Base-by-base conservation (phyloP, 2,329 filamentous ascomycete species). In the Penicillium occitanis region DNA sequence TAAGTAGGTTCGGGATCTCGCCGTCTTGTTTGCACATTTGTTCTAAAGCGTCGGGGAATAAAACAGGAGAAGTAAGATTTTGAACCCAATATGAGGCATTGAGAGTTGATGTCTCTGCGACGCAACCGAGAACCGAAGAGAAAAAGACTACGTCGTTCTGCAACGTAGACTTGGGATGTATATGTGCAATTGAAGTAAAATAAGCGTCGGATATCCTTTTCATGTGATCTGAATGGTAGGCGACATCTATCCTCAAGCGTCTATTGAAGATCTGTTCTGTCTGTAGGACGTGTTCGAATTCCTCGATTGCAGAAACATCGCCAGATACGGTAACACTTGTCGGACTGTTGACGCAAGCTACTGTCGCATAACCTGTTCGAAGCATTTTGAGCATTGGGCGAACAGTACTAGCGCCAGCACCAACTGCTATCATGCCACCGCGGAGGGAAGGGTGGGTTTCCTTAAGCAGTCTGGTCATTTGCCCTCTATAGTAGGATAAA, bases 271-370 rank as follows among this genome's bases (percentile, higher is more conserved):
- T 17, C 11, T 61, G 28, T 44, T 37, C 35, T 5, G 6, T 17
- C 35, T 63, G 35, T 14, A 63, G 55, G n/a, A 66, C n/a, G 5
- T 44, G 35, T 60, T 73, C 68, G 13, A 77, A 42, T 50, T 73
- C 69, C 10, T 71, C 63, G 5, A 78, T 70, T 14, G 67, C 70
- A 3, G 70, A 66, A 0, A 46, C 51, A 48, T 78, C 74, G 0
- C 77, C 77, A 14, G 76, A 77, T 0, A 80, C 51, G 0, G 78
- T 81, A 0, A 79, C 71, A 51, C 74, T 80, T 4, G 67, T 67
- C 0, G 75, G 75, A 17, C 74, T 76, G 69, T 82, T 82, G 37
- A 77, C 70, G 37, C 78, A 80, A 1, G 77, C 81, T n/a, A 80
- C 71, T 28, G 71, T 72, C 1, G 74, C 70, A 46, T 63, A 66